Evolutionary conservation across 73 alveolate genomes (phyloP), one percentile per base, ranked within the genome.

Genomic region (Symbiodinium natans): DNA sequence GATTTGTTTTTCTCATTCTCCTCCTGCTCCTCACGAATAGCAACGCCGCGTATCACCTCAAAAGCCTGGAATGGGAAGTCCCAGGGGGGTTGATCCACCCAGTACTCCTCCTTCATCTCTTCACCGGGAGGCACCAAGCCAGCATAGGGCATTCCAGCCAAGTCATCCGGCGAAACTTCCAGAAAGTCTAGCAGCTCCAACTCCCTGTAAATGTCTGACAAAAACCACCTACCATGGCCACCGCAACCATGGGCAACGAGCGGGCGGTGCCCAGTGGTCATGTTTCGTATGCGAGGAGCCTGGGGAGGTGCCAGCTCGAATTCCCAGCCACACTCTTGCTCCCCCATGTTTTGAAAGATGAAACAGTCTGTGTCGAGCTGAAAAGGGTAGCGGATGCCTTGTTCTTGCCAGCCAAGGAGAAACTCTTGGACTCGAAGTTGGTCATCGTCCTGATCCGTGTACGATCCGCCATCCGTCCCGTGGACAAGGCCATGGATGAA

Each of bases 31-130:
- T 90, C 97, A 19, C 97, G 59, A 4, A 90, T 82, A 38, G 97
- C 88, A 17, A 63, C 54, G 19, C 75, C 88, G 27, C 97, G 87
- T 88, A 90, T 90, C 36, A 90, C 97, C 88, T 90, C 97, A 33
- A 90, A 90, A 25, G 89, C 97, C 68, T 92, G 98, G 83, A 92
- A 92, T 23, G 98, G 98, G 48, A 92, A 92, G 25, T 92, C 98
- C 98, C 98, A 92, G 23, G 98, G 98, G 41, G 98, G 98, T 52
- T 92, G 98, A 43, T 92, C 73, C 92, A 92, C 98, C 98, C 98
- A 92, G 68, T 92, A 89, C 84, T 92, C 92, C 33, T 27, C 80
- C 80, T 29, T 63, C 80, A 63, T 85, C 97, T 90, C 41, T 31
- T 34, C 92, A 3, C 98, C 98, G 21, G 98, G 98, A 34, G 98